Evolutionary conservation across 345 rosid species (phyloP), one percentile per base, ranked within the genome.

Genomic region (Atalantia buxifolia): DNA sequence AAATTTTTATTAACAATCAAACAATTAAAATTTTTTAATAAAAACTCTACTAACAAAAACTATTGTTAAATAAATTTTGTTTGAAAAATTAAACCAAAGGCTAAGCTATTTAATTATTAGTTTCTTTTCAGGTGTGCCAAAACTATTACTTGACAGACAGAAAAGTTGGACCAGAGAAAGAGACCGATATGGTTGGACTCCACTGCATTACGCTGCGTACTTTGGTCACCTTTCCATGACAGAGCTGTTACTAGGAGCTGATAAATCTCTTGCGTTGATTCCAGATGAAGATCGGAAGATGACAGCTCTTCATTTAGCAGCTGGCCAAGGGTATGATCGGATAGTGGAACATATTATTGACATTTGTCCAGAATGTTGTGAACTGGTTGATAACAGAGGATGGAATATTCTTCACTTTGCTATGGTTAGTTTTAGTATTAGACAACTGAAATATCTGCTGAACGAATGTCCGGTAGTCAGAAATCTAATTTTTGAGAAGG

Each of bases 401-500:
- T 45, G 73, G 73, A 69, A 69, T 69, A 14, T 69, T 69, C 59
- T 69, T 18, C 73, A 69, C 38, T 69, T 69, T 69, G 60, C 35
- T 5, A 27, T 69, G 73, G n/a, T 25, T 25, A 48, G 59, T 69
- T 42, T 45, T n/a, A n/a, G n/a, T n/a, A n/a, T n/a, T n/a, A n/a
- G n/a, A n/a, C n/a, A n/a, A n/a, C n/a, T n/a, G 33, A 0, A 2
- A 1, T 0, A 0, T 25, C 38, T 69, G 0, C 0, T 25, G 1
- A 0, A 3, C 7, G 0, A 16, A 5, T 6, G 3, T 48, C 13
- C 38, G 2, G 4, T 16, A 0, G 13, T 28, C 2, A 48, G 0
- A 7, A 69, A 18, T 28, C 73, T 48, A 7, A 48, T 27, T 45
- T 45, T 45, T 48, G 19, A 18, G 3, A 42, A 69, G 21, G 72